phyloP scores from a whole-genome alignment of 163 green algal genomes.

The Chlamydomonas reinhardtii region DNA sequence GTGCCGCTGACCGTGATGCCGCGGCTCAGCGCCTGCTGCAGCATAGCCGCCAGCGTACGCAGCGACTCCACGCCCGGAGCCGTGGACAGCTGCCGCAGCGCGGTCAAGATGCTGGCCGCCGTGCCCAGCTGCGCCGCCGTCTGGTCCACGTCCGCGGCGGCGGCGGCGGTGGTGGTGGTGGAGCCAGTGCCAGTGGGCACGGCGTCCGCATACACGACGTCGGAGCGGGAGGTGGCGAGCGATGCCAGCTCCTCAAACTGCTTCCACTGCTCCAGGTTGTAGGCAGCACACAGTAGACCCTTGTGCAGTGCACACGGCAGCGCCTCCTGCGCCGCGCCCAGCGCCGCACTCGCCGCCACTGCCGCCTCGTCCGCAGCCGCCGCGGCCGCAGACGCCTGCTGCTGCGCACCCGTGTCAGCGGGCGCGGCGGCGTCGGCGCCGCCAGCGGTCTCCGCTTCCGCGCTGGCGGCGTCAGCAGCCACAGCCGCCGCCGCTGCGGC shows the following conservation, averaged over 20 bases:
- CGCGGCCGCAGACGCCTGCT: not conserved
- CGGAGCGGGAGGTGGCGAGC: conserved; percentile 10
- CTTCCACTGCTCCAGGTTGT: conserved; percentile 58
- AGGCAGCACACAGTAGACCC: conserved; percentile 59
- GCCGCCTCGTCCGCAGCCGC: not conserved
- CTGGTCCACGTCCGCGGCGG: not conserved
- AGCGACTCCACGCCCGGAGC: conserved; percentile 37
- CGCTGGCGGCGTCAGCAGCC: not conserved
- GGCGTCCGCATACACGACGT: not conserved
- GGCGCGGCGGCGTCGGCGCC: not conserved
- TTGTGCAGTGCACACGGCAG: conserved; percentile 41
- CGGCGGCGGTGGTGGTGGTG: too few relatives aligned
- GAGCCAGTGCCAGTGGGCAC: too few relatives aligned
- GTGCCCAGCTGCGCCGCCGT: conserved; percentile 8
- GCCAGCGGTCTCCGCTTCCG: too few relatives aligned
- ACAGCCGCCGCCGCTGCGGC: not conserved
- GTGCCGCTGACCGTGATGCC: not conserved
- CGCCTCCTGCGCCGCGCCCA: not conserved
- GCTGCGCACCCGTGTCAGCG: not conserved
- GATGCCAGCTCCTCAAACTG: conserved; percentile 48
- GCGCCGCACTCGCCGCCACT: not conserved
- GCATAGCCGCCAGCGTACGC: conserved; percentile 17
- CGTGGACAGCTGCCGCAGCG: conserved; percentile 8
- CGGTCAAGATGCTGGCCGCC: conserved; percentile 10
- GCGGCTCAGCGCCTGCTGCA: not conserved